Base-by-base conservation (phyloP, 768 basidiomycete genomes). In the Porpolomopsis calyptriformis region DNA sequence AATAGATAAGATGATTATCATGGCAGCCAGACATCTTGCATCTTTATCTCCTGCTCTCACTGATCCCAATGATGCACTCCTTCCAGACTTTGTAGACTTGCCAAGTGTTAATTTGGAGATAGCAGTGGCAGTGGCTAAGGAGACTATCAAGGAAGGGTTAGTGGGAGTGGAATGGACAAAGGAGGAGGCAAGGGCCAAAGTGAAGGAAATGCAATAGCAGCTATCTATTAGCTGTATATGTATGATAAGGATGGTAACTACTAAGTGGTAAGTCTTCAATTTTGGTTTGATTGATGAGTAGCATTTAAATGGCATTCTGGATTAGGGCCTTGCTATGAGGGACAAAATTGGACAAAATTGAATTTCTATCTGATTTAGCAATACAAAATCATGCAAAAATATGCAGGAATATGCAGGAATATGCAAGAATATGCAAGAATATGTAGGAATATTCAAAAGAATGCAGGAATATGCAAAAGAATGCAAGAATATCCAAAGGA, bases 1-100 rank as follows among this genome's bases (percentile, higher is more conserved):
- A 54, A 81, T 85, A 1, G 85, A 90, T 60, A 75, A 71, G n/a
- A 91, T 93, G 90, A 84, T 93, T 59, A 79, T 89, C 33, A 83
- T 83, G 2, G 89, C 85, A 7, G 78, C 86, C 0, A 72, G 68
- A 22, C 74, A 80, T 10, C 80, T 93, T 29, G 85, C 88, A 0
- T 67, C 76, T 6, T 74, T 92, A 35, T 78, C 87, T 0, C 88
- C 88, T 2, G 88, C 78, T 0, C 67, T 80, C 48, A 72, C 73
- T 26, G 79, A 90, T 55, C 80, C 82, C 0, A 78, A 85, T 51
- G 66, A 71, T 37, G 74, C 80, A 0, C 73, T 93, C 20, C 66
- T 93, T 3, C 87, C 90, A 0, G 82, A 85, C 53, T 80, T 93
- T 40, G 71, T 64, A 1, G 79, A 89, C 47, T 80, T 88, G 0